phyloP scores from a whole-genome alignment of 495 filamentous ascomycete species.

The Penicillium nucicola region DNA sequence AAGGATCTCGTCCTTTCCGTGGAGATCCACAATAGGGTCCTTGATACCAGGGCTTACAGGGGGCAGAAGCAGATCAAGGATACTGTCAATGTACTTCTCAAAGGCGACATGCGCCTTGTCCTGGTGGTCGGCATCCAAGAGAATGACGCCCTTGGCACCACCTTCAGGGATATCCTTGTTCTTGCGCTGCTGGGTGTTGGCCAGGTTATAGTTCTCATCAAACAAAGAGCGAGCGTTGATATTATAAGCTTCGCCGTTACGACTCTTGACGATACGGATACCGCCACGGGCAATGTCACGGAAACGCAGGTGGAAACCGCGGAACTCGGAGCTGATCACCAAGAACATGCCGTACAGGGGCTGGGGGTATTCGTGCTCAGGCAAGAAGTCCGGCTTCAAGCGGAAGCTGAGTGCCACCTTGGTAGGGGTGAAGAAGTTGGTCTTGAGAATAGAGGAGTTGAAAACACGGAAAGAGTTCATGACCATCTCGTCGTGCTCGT shows the following conservation, averaged over 20 bases:
- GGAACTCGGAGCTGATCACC: constrained; percentile 92
- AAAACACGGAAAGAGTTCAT: constrained; percentile 97
- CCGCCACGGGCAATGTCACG: constrained; percentile 95
- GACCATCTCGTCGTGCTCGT: constrained; percentile 97
- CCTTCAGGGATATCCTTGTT: constrained; percentile 99
- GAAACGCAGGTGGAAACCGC: constrained; percentile 97
- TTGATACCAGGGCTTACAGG: constrained; percentile 94
- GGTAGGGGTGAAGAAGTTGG: constrained; percentile 98
- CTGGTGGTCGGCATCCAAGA: constrained; percentile 90
- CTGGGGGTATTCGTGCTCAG: constrained; percentile 87
- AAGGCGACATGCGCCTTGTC: constrained; percentile 89
- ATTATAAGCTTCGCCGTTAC: constrained; percentile 88
- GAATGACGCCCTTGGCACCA: constrained; percentile 95
- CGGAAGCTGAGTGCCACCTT: constrained; percentile 98
- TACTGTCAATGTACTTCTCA: constrained; percentile 99
- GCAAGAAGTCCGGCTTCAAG: constrained; percentile 83
- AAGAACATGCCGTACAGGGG: constrained; percentile 97
- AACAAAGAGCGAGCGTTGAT: constrained; percentile 96
- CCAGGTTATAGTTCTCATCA: constrained; percentile 97
- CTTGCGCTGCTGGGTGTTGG: constrained; percentile 98
- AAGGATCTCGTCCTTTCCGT: constrained; percentile 91
- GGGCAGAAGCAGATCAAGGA: constrained; percentile 88
- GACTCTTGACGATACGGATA: constrained; percentile 96
- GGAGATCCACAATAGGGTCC: constrained; percentile 93
- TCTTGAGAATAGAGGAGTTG: constrained; percentile 88